Percentiles rank a stretch among this genome's conserved stretches.
These are phyloP conservation scores for Chalciporus sphaerocephalus DNA, from an alignment of 768 basidiomycete genomes.

Conservation along the genomic window DNA sequence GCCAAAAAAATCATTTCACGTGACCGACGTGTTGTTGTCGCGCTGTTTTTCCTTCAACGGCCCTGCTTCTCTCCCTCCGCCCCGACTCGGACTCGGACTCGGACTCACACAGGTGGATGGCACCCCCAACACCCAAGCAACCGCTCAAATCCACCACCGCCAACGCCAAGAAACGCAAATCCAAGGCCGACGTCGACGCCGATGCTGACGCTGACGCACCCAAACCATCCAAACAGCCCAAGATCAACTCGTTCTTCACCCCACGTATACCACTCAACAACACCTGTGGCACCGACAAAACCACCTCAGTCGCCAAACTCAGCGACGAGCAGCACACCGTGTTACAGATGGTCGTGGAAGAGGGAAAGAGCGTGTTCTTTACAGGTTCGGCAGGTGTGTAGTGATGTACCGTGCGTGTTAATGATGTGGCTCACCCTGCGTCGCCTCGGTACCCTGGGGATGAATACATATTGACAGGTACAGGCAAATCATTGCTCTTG, in stretches of 20 bases:
- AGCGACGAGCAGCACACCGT: constrained; percentile 53
- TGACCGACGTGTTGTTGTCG: constrained; percentile 20
- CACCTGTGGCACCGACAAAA: constrained; percentile 29
- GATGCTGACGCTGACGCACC: background rate
- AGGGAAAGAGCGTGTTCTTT: constrained; percentile 60
- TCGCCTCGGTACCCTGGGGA: too few species aligned
- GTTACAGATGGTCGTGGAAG: constrained; percentile 48
- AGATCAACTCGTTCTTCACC: constrained; percentile 25
- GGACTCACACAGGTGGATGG: too few species aligned
- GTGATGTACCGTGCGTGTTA: too few species aligned
- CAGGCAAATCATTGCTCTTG: constrained; percentile 60
- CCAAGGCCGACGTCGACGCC: constrained; percentile 10
- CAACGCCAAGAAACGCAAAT: constrained; percentile 26
- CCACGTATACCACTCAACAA: constrained; percentile 26
- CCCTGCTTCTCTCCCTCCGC: background rate
- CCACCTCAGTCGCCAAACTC: constrained; percentile 37
- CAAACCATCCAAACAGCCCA: constrained; percentile 18
- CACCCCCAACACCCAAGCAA: constrained; percentile 4
- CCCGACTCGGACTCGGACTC: too few species aligned
- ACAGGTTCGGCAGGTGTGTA: constrained; percentile 64
- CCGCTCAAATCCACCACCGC: constrained; percentile 7
- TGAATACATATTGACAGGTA: constrained; percentile 46
- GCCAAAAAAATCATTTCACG: constrained; percentile 23
- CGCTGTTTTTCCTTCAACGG: constrained; percentile 5
- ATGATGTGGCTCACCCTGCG: too few species aligned